A percentile compares a stretch with the other conserved stretches of the same genome.
These are phyloP conservation scores for Pyrenophora seminiperda DNA, from an alignment of 2,329 filamentous ascomycete genomes.

Conservation along the genomic window DNA sequence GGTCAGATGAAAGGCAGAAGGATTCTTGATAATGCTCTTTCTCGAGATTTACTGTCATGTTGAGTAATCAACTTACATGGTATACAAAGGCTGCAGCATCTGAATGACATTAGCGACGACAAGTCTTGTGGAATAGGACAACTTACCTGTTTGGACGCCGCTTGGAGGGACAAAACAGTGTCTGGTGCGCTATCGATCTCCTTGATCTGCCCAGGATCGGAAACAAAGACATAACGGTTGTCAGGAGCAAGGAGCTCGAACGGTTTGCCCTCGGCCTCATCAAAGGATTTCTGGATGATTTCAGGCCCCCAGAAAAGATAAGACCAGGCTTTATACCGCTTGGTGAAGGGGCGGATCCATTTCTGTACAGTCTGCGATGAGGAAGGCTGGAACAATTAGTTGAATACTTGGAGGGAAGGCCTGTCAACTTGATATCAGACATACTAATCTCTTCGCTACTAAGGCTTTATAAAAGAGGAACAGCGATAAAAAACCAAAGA, in stretches of 20 bases:
- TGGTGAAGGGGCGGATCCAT: slow-evolving; percentile 9
- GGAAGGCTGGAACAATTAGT: slow-evolving; percentile 5
- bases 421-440: background rate
- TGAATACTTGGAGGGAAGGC: background rate
- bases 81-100: slow-evolving; percentile 22
- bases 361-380: slow-evolving; percentile 1
- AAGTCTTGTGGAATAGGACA: background rate
- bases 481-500: slow-evolving; percentile 19
- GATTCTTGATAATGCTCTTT: too few relatives aligned
- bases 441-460: slow-evolving; percentile 13
- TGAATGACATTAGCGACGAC: background rate
- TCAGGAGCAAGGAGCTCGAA: slow-evolving; percentile 22
- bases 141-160: slow-evolving; percentile 22
- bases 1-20: too few relatives aligned
- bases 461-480: slow-evolving; percentile 18
- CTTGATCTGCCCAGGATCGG: slow-evolving; percentile 22
- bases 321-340: slow-evolving; percentile 17
- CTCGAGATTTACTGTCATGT: too few relatives aligned
- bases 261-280: slow-evolving; percentile 15
- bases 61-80: slow-evolving; percentile 9
- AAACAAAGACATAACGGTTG: slow-evolving; percentile 21
- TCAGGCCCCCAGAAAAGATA: slow-evolving; percentile 22
- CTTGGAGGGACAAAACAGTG: slow-evolving; percentile 21
- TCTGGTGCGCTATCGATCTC: slow-evolving; percentile 23
- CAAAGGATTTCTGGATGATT: slow-evolving; percentile 20